Evolutionary conservation across 1,139 yeast species (phyloP).

Genomic region (Blastobotrys elegans): DNA sequence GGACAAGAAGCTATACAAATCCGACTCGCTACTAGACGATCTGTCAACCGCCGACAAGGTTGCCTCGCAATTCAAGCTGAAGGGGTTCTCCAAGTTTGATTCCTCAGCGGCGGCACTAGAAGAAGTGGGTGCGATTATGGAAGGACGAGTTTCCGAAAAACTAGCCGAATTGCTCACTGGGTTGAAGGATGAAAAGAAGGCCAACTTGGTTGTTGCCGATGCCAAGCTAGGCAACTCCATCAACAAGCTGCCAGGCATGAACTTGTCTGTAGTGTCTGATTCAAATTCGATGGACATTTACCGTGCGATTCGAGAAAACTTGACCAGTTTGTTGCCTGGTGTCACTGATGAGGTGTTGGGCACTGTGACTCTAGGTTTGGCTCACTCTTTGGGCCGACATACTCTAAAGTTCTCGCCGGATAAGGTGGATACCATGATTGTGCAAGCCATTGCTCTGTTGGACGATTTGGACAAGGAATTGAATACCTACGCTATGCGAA

Average conservation of each 20-base stretch:
- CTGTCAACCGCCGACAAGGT: constrained; percentile 82
- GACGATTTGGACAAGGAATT: constrained; percentile 97
- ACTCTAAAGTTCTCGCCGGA: constrained; percentile 96
- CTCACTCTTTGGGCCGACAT: constrained; percentile 94
- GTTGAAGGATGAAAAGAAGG: constrained; percentile 81
- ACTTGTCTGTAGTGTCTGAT: constrained; percentile 86
- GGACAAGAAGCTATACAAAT: constrained; percentile 94
- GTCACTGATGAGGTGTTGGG: constrained; percentile 76
- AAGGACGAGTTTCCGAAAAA: constrained; percentile 88
- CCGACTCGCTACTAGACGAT: constrained; percentile 68
- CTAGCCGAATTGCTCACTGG: constrained; percentile 72
- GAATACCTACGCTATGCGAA: constrained; percentile 96
- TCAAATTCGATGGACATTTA: constrained; percentile 91
- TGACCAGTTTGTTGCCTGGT: constrained; percentile 93
- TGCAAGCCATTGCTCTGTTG: constrained; percentile 94
- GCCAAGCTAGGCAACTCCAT: constrained; percentile 94
- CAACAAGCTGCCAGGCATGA: constrained; percentile 80
- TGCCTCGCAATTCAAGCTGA: constrained; percentile 72
- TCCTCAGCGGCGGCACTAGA: constrained; percentile 96
- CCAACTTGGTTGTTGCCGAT: constrained; percentile 88
- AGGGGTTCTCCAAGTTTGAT: constrained; percentile 89
- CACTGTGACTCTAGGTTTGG: constrained; percentile 92
- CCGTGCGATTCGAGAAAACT: constrained; percentile 90
- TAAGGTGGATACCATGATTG: constrained; percentile 97
- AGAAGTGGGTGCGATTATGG: constrained; percentile 88